Evolutionary conservation across 345 rosid genomes (phyloP), one percentile per base, ranked within the genome.

Genomic region (Reutealis trisperma): DNA sequence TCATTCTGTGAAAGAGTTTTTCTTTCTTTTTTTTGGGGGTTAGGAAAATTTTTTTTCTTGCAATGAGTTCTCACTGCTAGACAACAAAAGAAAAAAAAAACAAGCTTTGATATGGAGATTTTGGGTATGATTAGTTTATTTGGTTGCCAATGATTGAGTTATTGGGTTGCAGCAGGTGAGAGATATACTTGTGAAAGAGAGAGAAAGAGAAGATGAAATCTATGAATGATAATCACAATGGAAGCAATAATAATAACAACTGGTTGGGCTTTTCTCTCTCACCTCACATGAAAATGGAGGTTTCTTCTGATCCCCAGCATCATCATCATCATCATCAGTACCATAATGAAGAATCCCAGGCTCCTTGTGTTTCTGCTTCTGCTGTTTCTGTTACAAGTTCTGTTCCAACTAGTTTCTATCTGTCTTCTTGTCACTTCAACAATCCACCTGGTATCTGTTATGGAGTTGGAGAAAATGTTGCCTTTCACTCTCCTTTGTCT

Each of bases 201-300:
- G 60, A 6, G 19, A 64, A 10, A 8, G 2, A 76, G 80, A 78
- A 75, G 79, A 88, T 84, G 91, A 88, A 84, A 83, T 71, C 83
- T 41, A 44, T 81, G 88, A 82, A 80, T 78, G 87, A 87, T 64
- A 82, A 69, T 58, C 78, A 30, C 85, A 82, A 82, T 70, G 83
- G 85, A 55, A 75, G 59, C 51, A 24, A 55, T 65, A 66, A 75
- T 66, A 83, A 51, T 63, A 85, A 83, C 88, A 85, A 83, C 88
- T 92, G 94, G 93, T 73, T 92, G 84, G 97, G 89, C 3, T 92
- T 92, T 58, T 92, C 97, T 59, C 89, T 92, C 77, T 89, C 94
- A 8, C 88, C 97, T 65, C 89, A 85, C 75, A 85, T 89, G 90
- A 91, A 86, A 84, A 88, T 91, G 91, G 96, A 89, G 84, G 83